Percentiles rank a stretch among this genome's conserved stretches.
Conservation (phyloP, 176 grass and related monocot genomes). For the Phoenix dactylifera region DNA sequence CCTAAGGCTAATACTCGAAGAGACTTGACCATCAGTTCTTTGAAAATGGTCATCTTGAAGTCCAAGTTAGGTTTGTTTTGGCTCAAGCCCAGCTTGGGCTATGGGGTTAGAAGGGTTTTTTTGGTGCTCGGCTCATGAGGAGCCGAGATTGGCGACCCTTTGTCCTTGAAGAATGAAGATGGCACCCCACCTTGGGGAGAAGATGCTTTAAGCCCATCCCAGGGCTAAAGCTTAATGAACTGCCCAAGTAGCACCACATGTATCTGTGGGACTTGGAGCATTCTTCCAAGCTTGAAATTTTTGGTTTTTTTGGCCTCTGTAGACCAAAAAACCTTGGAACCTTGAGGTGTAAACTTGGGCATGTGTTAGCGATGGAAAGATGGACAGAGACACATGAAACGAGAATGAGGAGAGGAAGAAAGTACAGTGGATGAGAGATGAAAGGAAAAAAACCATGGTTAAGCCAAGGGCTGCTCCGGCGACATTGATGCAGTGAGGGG, state of each 20-base stretch:
- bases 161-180: too few species aligned
- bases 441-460: constrained; percentile 71
- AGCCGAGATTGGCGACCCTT: constrained; percentile 21
- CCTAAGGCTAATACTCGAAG: too few species aligned
- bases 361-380: constrained; percentile 8
- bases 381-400: constrained; percentile 21
- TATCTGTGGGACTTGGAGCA: constrained; percentile 37
- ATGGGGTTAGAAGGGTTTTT: constrained; percentile 18
- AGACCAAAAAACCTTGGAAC: constrained; percentile 38
- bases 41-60: constrained; percentile 8
- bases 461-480: constrained; percentile 93
- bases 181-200: constrained; percentile 46
- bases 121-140: background rate
- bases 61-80: constrained; percentile 27
- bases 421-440: background rate
- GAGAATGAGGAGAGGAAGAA: constrained; percentile 27
- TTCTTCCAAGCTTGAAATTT: constrained; percentile 1
- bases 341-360: constrained; percentile 9
- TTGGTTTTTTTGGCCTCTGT: constrained; percentile 16
- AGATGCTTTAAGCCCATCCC: constrained; percentile 73
- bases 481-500: constrained; percentile 63
- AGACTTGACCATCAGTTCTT: too few species aligned
- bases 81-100: constrained; percentile 28
- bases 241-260: constrained; percentile 46
- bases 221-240: constrained; percentile 43